Conservation (phyloP, 2,329 filamentous ascomycete species). For the Monilinia vaccinii-corymbosi region DNA sequence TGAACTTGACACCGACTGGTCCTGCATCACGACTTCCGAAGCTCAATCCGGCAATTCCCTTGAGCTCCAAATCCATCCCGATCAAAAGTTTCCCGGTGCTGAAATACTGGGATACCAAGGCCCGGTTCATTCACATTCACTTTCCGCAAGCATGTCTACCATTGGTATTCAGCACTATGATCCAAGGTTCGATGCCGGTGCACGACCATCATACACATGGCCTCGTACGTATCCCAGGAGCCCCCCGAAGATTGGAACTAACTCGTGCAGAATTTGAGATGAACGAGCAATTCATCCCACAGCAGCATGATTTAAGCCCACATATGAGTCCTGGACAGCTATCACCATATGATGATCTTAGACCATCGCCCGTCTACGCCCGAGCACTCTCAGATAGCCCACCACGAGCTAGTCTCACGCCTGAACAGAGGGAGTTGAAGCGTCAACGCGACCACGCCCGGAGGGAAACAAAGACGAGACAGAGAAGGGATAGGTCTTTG, state of each 20-base stretch:
- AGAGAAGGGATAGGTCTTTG: constrained; percentile 36
- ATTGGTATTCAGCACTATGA: constrained; percentile 29
- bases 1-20: constrained; percentile 26
- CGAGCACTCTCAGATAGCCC: constrained; percentile 44
- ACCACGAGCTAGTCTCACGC: constrained; percentile 43
- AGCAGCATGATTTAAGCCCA: constrained; percentile 16
- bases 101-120: constrained; percentile 12
- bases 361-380: constrained; percentile 26
- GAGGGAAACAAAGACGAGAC: constrained; percentile 47
- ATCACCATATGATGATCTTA: constrained; percentile 26
- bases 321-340: constrained; percentile 20
- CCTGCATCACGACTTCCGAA: constrained; percentile 22
- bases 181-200: constrained; percentile 23
- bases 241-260: constrained; percentile 11
- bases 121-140: constrained; percentile 12
- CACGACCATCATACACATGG: constrained; percentile 27
- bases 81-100: constrained; percentile 16
- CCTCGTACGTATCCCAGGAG: constrained; percentile 23
- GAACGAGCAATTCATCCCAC: constrained; percentile 25
- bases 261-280: constrained; percentile 26
- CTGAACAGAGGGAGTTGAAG: constrained; percentile 54
- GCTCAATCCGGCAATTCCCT: constrained; percentile 19
- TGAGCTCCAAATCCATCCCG: constrained; percentile 23
- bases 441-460: constrained; percentile 51
- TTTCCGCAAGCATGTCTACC: constrained; percentile 19